Conservation (phyloP, 2,329 filamentous ascomycete genomes). For the Colletotrichum sp. region DNA sequence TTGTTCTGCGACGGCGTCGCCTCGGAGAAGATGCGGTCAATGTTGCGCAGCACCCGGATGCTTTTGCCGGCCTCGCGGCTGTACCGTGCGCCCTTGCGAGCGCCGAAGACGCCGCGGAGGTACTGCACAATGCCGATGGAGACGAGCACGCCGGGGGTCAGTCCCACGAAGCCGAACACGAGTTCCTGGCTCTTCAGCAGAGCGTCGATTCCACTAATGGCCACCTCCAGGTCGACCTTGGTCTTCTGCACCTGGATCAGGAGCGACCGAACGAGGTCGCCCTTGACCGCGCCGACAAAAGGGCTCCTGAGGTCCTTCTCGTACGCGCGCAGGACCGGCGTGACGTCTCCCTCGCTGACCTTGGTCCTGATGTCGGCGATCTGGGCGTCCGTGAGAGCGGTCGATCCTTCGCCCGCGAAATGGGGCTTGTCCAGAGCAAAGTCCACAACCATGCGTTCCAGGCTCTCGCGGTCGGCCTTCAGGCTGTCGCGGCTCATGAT, state of each 20-base stretch:
- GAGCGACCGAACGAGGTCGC: conserved; percentile 87
- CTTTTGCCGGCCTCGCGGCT: conserved; percentile 72
- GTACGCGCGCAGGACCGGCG: conserved; percentile 88
- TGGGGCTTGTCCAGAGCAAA: conserved; percentile 86
- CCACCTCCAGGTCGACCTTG: conserved; percentile 96
- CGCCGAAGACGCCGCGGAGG: conserved; percentile 71
- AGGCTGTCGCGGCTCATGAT: conserved; percentile 96
- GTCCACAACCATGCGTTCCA: conserved; percentile 98
- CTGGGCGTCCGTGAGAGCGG: conserved; percentile 68
- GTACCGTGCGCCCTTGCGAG: conserved; percentile 69
- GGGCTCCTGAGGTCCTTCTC: conserved; percentile 86
- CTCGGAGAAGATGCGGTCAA: conserved; percentile 79
- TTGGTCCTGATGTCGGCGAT: conserved; percentile 77
- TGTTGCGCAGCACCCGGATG: conserved; percentile 81
- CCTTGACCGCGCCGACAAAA: conserved; percentile 80
- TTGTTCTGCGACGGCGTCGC: conserved; percentile 73
- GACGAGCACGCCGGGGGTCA: conserved; percentile 92
- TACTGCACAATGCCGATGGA: conserved; percentile 78
- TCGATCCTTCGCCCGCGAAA: conserved; percentile 49
- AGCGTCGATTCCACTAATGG: conserved; percentile 93
- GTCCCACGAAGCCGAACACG: conserved; percentile 94
- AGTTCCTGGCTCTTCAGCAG: conserved; percentile 95
- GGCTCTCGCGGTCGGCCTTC: conserved; percentile 84
- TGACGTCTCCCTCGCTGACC: conserved; percentile 91
- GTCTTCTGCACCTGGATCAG: conserved; percentile 98